phyloP scores from a whole-genome alignment of 2,329 filamentous ascomycete species.

The Ascochyta viciae-villosae region DNA sequence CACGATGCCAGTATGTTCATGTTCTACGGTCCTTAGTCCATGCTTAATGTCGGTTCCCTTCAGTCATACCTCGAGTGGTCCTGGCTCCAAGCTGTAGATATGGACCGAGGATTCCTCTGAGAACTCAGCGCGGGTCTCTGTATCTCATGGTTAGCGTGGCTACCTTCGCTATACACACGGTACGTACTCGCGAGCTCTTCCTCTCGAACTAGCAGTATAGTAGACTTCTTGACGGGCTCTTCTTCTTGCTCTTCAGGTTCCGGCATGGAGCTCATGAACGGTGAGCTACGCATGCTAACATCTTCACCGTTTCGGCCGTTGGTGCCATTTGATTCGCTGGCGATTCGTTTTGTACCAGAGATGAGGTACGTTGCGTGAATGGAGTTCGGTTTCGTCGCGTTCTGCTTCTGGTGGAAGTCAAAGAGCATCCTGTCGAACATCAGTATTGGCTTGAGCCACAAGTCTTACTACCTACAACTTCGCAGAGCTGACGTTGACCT shows the following conservation, averaged over 20 bases:
- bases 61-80: conserved; percentile 67
- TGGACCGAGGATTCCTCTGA: conserved; percentile 80
- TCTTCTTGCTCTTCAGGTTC: conserved; percentile 52
- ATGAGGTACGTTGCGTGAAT: conserved; percentile 94
- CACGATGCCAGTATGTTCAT: conserved; percentile 75
- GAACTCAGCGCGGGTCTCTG: conserved; percentile 73
- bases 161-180: background rate
- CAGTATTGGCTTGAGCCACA: conserved; percentile 16
- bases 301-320: conserved; percentile 65
- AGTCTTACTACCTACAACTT: conserved; percentile 72
- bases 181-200: conserved; percentile 71
- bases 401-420: conserved; percentile 83
- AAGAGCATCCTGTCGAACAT: conserved; percentile 73
- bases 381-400: conserved; percentile 72
- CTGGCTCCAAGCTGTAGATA: conserved; percentile 82
- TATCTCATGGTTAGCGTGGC: conserved; percentile 20
- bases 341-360: conserved; percentile 67
- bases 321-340: conserved; percentile 47
- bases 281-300: conserved; percentile 70
- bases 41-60: conserved; percentile 44
- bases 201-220: conserved; percentile 73
- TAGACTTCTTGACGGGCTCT: conserved; percentile 62
- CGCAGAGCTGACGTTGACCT: conserved; percentile 83
- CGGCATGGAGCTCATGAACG: conserved; percentile 71
- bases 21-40: conserved; percentile 55